Conservation (phyloP, 2,329 filamentous ascomycete species). For the Alternaria conjuncta region DNA sequence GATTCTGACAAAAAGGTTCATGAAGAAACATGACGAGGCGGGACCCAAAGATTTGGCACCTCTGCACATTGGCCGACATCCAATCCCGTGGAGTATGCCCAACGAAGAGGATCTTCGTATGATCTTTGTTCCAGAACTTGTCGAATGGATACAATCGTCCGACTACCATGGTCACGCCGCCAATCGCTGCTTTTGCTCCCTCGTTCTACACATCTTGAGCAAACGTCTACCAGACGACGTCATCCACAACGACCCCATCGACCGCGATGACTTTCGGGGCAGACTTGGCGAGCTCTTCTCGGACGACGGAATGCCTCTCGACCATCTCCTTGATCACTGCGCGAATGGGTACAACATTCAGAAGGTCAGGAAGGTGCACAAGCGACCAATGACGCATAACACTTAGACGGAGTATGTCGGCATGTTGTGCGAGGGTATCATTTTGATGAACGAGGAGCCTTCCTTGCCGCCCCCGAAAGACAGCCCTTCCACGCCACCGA, state of each 20-base stretch:
- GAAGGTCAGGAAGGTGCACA: not conserved
- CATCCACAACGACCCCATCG: not conserved
- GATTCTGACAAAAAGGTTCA: not conserved
- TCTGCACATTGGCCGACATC: not conserved
- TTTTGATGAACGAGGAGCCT: not conserved
- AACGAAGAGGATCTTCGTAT: not conserved
- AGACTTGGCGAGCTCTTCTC: not conserved
- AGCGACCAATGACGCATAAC: not conserved
- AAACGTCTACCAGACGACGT: not conserved
- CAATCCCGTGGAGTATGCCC: not conserved
- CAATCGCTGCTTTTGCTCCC: conserved; percentile 4
- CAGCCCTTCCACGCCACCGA: not conserved
- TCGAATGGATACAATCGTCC: not conserved
- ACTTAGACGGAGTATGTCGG: not conserved
- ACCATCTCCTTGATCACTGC: not conserved
- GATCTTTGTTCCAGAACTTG: not conserved
- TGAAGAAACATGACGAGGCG: not conserved
- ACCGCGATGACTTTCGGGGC: not conserved
- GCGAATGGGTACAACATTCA: not conserved
- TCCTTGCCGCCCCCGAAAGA: not conserved
- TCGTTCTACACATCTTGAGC: not conserved
- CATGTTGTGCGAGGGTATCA: not conserved
- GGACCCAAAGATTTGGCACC: not conserved
- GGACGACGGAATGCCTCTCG: not conserved
- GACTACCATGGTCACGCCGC: not conserved